phyloP scores from a whole-genome alignment of 805 yeast genomes.

The Monosporozyma unispora region DNA sequence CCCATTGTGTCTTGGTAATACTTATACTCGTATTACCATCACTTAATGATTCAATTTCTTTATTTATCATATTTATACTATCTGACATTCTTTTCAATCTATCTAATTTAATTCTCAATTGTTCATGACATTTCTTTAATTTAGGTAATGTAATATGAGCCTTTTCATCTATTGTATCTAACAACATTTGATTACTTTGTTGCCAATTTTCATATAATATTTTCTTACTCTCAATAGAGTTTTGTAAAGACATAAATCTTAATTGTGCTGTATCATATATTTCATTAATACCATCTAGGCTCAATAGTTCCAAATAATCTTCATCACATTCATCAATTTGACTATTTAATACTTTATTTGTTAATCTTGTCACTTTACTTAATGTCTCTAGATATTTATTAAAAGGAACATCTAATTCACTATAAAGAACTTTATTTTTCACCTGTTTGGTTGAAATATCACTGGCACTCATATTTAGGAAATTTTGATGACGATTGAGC shows the following conservation, averaged over 20 bases:
- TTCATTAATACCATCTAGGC: constrained; percentile 7
- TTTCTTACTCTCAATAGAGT: constrained; percentile 22
- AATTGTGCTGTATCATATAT: constrained; percentile 12
- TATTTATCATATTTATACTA: constrained; percentile 17
- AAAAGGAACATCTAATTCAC: constrained; percentile 21
- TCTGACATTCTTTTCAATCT: constrained; percentile 20
- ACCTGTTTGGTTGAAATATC: constrained; percentile 10
- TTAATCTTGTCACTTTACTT: constrained; percentile 13
- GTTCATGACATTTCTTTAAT: constrained; percentile 8
- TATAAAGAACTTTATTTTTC: constrained; percentile 18
- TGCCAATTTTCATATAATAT: constrained; percentile 18
- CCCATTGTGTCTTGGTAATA: constrained; percentile 23
- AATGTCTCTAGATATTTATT: constrained; percentile 20
- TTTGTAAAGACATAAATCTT: constrained; percentile 19
- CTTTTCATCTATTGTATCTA: constrained; percentile 9
- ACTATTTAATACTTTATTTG: constrained; percentile 16
- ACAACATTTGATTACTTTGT: constrained; percentile 13
- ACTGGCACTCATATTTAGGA: not conserved
- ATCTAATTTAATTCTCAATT: constrained; percentile 7
- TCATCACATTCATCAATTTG: constrained; percentile 11
- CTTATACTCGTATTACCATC: constrained; percentile 18
- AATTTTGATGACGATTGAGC: too few relatives aligned
- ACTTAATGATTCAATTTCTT: constrained; percentile 17
- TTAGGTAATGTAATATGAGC: constrained; percentile 10
- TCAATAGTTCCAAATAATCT: constrained; percentile 8